Evolutionary conservation across 305 asterid genomes (phyloP), one percentile per base, ranked within the genome.

Genomic region (Rubia tinctorum): DNA sequence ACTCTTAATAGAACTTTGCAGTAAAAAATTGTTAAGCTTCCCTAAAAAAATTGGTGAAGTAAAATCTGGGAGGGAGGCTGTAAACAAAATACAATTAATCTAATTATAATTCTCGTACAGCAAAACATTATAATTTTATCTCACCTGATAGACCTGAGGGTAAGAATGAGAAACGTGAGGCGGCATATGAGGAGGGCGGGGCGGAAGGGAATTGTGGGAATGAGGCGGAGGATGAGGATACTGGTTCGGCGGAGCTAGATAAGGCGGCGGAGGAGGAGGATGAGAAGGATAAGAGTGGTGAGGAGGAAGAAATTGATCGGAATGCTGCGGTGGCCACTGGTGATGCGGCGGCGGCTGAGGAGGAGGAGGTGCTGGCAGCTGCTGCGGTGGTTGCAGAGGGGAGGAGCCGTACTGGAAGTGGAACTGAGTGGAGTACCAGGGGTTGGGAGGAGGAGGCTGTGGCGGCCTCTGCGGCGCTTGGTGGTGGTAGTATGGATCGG

Each of bases 401-500:
- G 96, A 78, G 40, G 90, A 82, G 45, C 87, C 72, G 71, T 88
- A 83, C 59, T 86, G 96, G 86, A 80, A 90, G 73, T 89, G 98
- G 79, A 88, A 93, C 83, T 88, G 98, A 59, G 53, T 66, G 1
- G 95, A 22, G 82, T 92, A 68, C 91, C 95, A 88, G 7, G 91
- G 86, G 80, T 84, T 80, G 22, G 89, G 85, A 17, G 85, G 88
- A n/a, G 86, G 89, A 2, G 60, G 56, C 10, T 42, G 45, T 3
- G 82, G 87, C 77, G 76, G 86, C 71, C 70, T 70, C 71, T 66
- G 90, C 68, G 63, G 90, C 68, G 59, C 71, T 76, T 37, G 90
- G 80, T 73, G 81, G 89, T 70, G 87, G 85, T 86, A 90, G 83
- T 83, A 88, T 44, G 95, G 93, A 86, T 90, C 97, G 79, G 83